Evolutionary conservation across 495 filamentous ascomycete species (phyloP), one percentile per base, ranked within the genome.

Genomic region (Apiosordaria backusii): DNA sequence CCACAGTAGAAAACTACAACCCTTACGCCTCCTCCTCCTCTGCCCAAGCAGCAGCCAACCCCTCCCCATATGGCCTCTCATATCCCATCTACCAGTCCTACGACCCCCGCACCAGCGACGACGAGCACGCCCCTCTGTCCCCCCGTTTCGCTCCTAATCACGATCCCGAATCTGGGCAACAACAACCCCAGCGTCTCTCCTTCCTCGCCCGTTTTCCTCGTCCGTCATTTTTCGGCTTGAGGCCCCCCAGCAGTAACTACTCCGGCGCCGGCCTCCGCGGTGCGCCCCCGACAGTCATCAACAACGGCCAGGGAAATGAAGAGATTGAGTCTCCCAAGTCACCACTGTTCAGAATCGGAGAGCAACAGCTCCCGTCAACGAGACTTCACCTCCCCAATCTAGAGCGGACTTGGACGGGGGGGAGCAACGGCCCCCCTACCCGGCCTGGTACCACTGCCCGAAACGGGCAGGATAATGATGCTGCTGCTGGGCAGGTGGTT

Each of bases 351-450:
- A 64, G 74, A 13, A 67, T 82, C 4, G 73, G 73, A 0, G 65
- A 78, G 26, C 71, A 75, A 19, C 70, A 72, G 52, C 64, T 82
- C 25, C 79, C 80, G 29, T 76, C 76, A 23, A 77, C 77, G 40
- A 66, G 78, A 60, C 61, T 82, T 58, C 72, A 78, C 40, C 68
- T 82, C 26, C 80, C 81, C 0, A 75, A 77, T 22, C 70, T 81
- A 35, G 72, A 68, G 35, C 69, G 74, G 64, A 73, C 77, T 5
- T 74, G 72, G 76, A 72, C 73, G n/a, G 62, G 67, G 66, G 74
- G 67, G 29, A 74, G 68, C 10, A 75, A 76, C 16, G 73, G 75
- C 0, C 73, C 74, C 40, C 69, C 72, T 0, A 69, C 75, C 0
- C 65, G 75, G 62, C 67, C 64, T 18, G 72, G 60, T n/a, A 68